Conservation (phyloP, 768 basidiomycete genomes). For the Filobasidium floriforme region DNA sequence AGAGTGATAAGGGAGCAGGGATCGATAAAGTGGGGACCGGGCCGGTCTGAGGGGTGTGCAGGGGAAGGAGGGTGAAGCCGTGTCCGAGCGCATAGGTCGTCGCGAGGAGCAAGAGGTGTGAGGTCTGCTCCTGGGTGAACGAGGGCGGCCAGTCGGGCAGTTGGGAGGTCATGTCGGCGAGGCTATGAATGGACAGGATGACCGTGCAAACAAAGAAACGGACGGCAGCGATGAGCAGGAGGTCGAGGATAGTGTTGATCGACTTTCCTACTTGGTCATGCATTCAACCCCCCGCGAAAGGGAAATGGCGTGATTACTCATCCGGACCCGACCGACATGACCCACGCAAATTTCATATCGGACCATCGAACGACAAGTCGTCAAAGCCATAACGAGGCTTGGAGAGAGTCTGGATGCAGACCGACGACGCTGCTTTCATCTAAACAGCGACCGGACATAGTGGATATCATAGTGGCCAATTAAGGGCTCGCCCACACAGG, state of each 20-base stretch:
- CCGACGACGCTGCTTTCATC: too few relatives aligned
- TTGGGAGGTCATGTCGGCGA: not conserved
- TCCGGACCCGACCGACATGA: slow-evolving; percentile 33
- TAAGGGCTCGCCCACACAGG: too few relatives aligned
- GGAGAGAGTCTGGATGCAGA: too few relatives aligned
- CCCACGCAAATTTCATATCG: too few relatives aligned
- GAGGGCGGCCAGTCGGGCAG: slow-evolving; percentile 63
- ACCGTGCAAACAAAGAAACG: not conserved
- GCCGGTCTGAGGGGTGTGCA: not conserved
- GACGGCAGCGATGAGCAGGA: too few relatives aligned
- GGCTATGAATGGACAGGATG: not conserved
- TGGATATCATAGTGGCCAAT: too few relatives aligned
- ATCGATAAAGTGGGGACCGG: slow-evolving; percentile 57
- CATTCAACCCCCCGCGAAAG: too few relatives aligned
- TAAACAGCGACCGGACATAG: too few relatives aligned
- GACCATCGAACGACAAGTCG: too few relatives aligned
- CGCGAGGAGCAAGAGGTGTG: slow-evolving; percentile 58
- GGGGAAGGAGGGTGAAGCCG: slow-evolving; percentile 56
- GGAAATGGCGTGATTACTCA: slow-evolving; percentile 6
- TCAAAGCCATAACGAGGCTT: too few relatives aligned
- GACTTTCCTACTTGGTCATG: too few relatives aligned
- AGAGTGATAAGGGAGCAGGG: slow-evolving; percentile 80
- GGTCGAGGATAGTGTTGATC: too few relatives aligned
- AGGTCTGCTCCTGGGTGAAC: slow-evolving; percentile 56
- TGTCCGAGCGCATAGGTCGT: slow-evolving; percentile 77